These are phyloP conservation scores for Rhizoclosmatium sp. DNA, from an alignment of 192 early-diverging fungal genomes.

Conservation along the genomic window DNA sequence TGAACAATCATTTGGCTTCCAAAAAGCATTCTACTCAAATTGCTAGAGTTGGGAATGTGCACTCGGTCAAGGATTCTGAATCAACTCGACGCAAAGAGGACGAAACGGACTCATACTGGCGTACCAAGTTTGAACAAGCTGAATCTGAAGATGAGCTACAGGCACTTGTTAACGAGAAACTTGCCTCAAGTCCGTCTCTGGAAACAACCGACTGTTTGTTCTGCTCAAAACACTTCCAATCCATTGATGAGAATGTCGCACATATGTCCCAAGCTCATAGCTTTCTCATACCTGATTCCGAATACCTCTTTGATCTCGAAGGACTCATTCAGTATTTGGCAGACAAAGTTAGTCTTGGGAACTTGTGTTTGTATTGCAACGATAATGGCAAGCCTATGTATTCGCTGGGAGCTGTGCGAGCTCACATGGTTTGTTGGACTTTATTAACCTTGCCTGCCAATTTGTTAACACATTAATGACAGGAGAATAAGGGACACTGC, in stretches of 20 bases:
- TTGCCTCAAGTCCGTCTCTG: slow-evolving; percentile 67
- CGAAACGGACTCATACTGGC: slow-evolving; percentile 18
- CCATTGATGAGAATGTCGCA: slow-evolving; percentile 68
- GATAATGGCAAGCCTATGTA: slow-evolving; percentile 77
- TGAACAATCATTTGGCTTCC: slow-evolving; percentile 81
- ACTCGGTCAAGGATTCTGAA: background rate
- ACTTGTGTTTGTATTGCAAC: slow-evolving; percentile 91
- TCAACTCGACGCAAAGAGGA: background rate
- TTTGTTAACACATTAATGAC: no score
- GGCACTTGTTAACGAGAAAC: slow-evolving; percentile 79
- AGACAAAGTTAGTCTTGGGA: slow-evolving; percentile 88
- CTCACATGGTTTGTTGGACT: slow-evolving; percentile 71
- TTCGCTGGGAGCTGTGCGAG: slow-evolving; percentile 79
- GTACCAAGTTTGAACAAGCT: slow-evolving; percentile 41
- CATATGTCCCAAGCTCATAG: slow-evolving; percentile 87
- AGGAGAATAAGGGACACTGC: slow-evolving; percentile 79
- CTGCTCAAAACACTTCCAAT: slow-evolving; percentile 61
- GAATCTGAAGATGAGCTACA: slow-evolving; percentile 70
- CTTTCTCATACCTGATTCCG: slow-evolving; percentile 91
- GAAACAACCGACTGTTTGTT: slow-evolving; percentile 80
- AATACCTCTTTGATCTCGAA: slow-evolving; percentile 81
- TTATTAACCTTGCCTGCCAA: no score
- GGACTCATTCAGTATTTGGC: slow-evolving; percentile 86
- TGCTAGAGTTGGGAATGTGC: background rate
- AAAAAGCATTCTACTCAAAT: slow-evolving; percentile 88